phyloP scores from a whole-genome alignment of 129 eudicot genomes.

The Centella asiatica region DNA sequence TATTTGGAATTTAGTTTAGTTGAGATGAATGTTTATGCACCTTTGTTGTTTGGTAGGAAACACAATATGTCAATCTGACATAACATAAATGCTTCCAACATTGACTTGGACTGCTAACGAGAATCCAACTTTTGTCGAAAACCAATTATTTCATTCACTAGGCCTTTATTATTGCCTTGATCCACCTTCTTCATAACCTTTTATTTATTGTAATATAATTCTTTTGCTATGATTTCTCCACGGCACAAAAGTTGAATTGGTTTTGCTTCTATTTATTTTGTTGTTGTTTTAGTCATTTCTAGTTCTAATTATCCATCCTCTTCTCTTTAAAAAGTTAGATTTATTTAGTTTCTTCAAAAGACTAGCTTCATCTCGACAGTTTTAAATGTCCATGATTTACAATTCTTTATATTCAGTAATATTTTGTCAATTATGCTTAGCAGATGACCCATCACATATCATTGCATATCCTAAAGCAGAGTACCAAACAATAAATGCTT shows the following conservation, averaged over 20 bases:
- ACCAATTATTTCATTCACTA: not conserved
- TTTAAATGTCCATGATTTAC: not conserved
- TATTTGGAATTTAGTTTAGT: not conserved
- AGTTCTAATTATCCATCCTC: not conserved
- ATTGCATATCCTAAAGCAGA: not conserved
- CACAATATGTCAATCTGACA: not conserved
- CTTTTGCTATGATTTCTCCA: not conserved
- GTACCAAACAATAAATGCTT: not conserved
- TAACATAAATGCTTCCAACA: not conserved
- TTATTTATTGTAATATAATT: not conserved
- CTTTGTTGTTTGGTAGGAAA: not conserved
- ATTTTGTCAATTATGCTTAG: too few relatives aligned
- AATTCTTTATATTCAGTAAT: not conserved
- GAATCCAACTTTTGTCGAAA: not conserved
- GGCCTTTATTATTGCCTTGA: not conserved
- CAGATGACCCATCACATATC: too few relatives aligned
- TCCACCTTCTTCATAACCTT: not conserved
- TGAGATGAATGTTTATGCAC: not conserved
- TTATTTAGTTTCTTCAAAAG: not conserved
- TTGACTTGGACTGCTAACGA: not conserved
- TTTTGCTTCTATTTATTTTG: not conserved
- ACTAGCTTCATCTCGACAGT: not conserved
- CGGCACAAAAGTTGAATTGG: not conserved
- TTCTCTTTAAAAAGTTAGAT: not conserved
- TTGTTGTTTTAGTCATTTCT: not conserved